These are phyloP conservation scores for Ilex paraguariensis DNA, from an alignment of 305 asterid species.

Conservation along the genomic window DNA sequence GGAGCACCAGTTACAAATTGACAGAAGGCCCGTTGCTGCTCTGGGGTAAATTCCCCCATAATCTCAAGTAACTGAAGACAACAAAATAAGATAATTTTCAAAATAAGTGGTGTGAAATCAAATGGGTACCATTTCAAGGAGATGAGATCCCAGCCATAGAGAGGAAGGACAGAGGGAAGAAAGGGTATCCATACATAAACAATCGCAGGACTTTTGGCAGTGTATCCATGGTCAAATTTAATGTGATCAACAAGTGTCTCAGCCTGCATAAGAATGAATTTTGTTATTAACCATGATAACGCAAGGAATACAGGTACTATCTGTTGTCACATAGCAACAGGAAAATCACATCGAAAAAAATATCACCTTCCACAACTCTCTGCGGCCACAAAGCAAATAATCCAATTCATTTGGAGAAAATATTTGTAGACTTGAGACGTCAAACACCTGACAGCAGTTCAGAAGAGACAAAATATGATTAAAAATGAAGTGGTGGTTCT, in stretches of 20 bases:
- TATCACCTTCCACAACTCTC: constrained; percentile 95
- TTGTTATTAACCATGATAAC: constrained; percentile 7
- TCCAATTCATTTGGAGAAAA: constrained; percentile 94
- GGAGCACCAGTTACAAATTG: constrained; percentile 99
- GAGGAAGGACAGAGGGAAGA: neutral
- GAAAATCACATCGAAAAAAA: constrained; percentile 9
- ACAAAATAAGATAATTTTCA: neutral
- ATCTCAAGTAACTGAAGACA: constrained; percentile 81
- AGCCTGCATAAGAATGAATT: constrained; percentile 48
- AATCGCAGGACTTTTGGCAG: constrained; percentile 92
- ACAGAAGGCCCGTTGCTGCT: constrained; percentile 92
- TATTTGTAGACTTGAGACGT: constrained; percentile 78
- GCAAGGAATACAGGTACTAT: constrained; percentile 12
- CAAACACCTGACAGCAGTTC: constrained; percentile 58
- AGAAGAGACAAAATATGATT: neutral
- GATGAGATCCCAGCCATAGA: neutral
- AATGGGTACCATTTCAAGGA: neutral
- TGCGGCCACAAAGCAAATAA: constrained; percentile 92
- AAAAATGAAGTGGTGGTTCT: no score
- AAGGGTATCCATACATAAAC: constrained; percentile 42
- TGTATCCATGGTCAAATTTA: constrained; percentile 97
- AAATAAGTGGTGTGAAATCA: constrained; percentile 1
- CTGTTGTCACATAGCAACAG: constrained; percentile 2
- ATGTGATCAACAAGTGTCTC: constrained; percentile 87
- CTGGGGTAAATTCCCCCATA: constrained; percentile 91